Evolutionary conservation across 768 basidiomycete genomes (phyloP), one percentile per base, ranked within the genome.

Genomic region (Leccinum variicolor): DNA sequence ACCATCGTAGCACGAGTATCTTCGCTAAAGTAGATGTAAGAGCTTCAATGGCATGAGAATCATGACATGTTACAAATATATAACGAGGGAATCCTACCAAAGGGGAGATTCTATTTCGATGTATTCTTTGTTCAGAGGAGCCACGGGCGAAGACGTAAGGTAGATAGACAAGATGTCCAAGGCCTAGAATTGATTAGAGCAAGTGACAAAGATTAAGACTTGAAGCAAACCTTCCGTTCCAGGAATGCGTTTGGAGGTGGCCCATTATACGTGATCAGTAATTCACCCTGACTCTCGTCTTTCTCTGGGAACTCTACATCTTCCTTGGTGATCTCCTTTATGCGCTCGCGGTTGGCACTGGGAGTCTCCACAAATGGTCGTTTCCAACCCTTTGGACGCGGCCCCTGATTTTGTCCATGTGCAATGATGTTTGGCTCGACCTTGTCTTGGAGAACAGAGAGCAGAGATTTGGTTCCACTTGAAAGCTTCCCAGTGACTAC

Each of bases 271-370:
- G 76, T 81, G 50, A 98, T 80, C 19, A 81, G 74, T 7, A 98
- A 67, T 76, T 98, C 94, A 34, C 97, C 96, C 65, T 93, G 83
- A 77, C 89, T 90, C 77, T 98, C 96, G 65, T 98, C 95, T 71
- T 92, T 86, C 75, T 98, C 97, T 11, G 97, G 96, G 67, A 99
- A 99, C 66, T 95, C 92, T 17, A 98, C 85, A 0, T 79, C 76
- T 59, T 89, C 82, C 58, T 80, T 84, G 45, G 77, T 70, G 4
- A 85, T 82, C 47, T 76, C 64, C 34, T 77, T 67, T 19, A 90
- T 81, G 7, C 79, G 78, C 36, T 74, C 76, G 23, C 85, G 77
- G n/a, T 73, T 71, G 6, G 88, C 85, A 61, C 90, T 94, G 10
- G 84, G 63, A 0, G 94, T 94, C 75, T 98, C 94, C 33, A 98